These are phyloP conservation scores for Phytophthora agathidicida DNA, from an alignment of 352 stramenopile species.

Conservation along the genomic window DNA sequence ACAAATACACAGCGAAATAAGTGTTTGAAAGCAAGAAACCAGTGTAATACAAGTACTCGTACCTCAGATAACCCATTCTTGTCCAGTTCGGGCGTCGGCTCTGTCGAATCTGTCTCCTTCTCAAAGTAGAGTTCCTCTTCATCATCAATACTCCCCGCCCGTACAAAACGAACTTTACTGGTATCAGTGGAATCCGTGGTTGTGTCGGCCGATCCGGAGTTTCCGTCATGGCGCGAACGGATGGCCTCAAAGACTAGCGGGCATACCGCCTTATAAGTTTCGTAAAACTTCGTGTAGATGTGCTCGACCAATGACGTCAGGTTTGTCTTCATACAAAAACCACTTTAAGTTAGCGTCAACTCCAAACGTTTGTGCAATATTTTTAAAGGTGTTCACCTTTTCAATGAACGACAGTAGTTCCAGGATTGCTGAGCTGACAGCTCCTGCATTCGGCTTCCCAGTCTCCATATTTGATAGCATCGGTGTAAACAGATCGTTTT, in stretches of 20 bases:
- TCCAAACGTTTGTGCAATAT: neutral
- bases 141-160: slow-evolving; percentile 60
- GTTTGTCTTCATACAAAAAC: slow-evolving; percentile 51
- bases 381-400: slow-evolving; percentile 54
- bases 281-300: slow-evolving; percentile 83
- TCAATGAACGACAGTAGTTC: slow-evolving; percentile 81
- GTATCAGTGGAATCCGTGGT: slow-evolving; percentile 26
- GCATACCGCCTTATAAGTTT: slow-evolving; percentile 71
- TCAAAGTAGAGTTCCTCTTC: slow-evolving; percentile 86
- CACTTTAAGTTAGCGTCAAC: slow-evolving; percentile 1
- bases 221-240: slow-evolving; percentile 59
- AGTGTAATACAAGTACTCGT: no score
- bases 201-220: slow-evolving; percentile 34
- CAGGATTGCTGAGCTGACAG: slow-evolving; percentile 74
- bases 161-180: slow-evolving; percentile 61
- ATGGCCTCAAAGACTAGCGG: slow-evolving; percentile 79
- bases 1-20: no score
- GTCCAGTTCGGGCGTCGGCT: slow-evolving; percentile 36
- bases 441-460: slow-evolving; percentile 56
- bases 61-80: slow-evolving; percentile 63
- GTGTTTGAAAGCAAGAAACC: no score
- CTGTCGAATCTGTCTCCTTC: slow-evolving; percentile 59
- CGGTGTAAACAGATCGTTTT: slow-evolving; percentile 73
- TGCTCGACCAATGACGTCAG: slow-evolving; percentile 74
- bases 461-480: slow-evolving; percentile 59